A percentile compares a stretch with the other conserved stretches of the same genome.
Conservation (phyloP, 2,329 filamentous ascomycete species). For the Sarocladium oryzae region DNA sequence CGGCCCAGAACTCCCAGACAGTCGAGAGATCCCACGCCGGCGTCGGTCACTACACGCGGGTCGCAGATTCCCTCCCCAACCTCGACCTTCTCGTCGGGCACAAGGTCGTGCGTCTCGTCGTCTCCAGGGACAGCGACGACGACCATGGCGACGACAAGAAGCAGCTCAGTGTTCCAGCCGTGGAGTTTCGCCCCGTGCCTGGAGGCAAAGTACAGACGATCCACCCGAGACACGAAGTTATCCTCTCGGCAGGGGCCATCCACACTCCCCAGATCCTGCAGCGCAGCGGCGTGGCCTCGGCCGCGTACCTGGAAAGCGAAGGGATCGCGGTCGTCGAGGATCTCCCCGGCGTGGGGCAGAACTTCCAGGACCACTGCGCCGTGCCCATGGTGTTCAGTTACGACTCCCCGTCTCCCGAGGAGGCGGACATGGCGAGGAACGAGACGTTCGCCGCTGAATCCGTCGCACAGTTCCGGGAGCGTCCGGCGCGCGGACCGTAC, state of each 20-base stretch:
- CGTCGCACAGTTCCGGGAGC: conserved; percentile 22
- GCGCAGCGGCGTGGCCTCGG: conserved; percentile 42
- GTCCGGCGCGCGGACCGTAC: conserved; percentile 28
- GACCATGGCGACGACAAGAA: too few species aligned
- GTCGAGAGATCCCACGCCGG: conserved; percentile 23
- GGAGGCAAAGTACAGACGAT: conserved; percentile 15
- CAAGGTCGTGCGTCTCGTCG: conserved; percentile 20
- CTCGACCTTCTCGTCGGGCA: conserved; percentile 22
- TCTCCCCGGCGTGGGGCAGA: conserved; percentile 50
- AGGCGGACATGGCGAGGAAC: conserved; percentile 18
- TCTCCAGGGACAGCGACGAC: conserved; percentile 14
- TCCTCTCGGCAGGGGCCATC: conserved; percentile 42
- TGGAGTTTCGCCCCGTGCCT: conserved; percentile 17
- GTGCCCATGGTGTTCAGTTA: conserved; percentile 13
- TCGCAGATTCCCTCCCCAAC: conserved; percentile 17
- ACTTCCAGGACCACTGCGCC: conserved; percentile 50
- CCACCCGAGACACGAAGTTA: conserved; percentile 34
- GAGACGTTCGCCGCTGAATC: conserved; percentile 26
- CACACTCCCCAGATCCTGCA: conserved; percentile 46
- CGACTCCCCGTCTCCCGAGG: conserved; percentile 16
- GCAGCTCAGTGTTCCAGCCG: too few species aligned
- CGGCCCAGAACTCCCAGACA: conserved; percentile 22
- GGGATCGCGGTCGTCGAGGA: conserved; percentile 38
- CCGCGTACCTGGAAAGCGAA: conserved; percentile 32
- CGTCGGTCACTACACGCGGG: conserved; percentile 22